These are phyloP conservation scores for Furcasterigmium sp. DNA, from an alignment of 2,329 filamentous ascomycete genomes.

Conservation along the genomic window DNA sequence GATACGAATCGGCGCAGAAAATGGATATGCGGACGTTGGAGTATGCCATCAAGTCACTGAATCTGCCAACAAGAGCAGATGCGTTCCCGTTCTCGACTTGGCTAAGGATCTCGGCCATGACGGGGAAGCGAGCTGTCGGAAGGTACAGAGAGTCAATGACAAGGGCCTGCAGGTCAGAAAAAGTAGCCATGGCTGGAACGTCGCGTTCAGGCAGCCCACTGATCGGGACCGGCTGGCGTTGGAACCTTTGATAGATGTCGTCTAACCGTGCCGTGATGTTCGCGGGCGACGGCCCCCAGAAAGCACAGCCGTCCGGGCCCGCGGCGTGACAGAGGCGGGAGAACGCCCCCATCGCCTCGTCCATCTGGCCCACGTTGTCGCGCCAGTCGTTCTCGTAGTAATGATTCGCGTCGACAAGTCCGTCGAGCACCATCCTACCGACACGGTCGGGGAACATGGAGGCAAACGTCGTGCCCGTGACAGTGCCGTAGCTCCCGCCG, in stretches of 20 bases:
- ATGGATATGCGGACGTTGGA: conserved; percentile 16
- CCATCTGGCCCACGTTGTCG: conserved; percentile 15
- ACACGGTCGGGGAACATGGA: conserved; percentile 31
- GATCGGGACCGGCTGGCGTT: conserved; percentile 17
- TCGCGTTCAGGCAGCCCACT: conserved; percentile 11
- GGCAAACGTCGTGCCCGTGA: conserved; percentile 23
- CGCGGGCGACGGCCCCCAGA: conserved; percentile 20
- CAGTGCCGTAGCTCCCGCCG: conserved; percentile 23
- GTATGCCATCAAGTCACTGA: conserved; percentile 6
- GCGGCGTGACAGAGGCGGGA: conserved; percentile 18
- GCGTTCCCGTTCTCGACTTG: conserved; percentile 19
- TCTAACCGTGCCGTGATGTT: conserved; percentile 20
- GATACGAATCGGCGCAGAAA: conserved; percentile 21
- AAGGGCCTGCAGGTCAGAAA: conserved; percentile 22
- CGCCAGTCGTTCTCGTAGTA: conserved; percentile 18
- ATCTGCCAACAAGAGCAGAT: conserved; percentile 17
- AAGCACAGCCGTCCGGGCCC: conserved; percentile 18
- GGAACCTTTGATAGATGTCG: conserved; percentile 14
- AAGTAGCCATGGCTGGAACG: conserved; percentile 18
- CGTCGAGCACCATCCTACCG: conserved; percentile 29
- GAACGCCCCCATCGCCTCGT: conserved; percentile 14
- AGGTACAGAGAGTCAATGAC: conserved; percentile 16
- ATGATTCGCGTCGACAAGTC: conserved; percentile 16
- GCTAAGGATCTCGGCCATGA: conserved; percentile 18
- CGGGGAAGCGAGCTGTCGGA: conserved; percentile 16